A percentile compares a stretch with the other conserved stretches of the same genome.
Evolutionary conservation across 495 filamentous ascomycete species (phyloP).

Genomic region (Neurospora terricola): DNA sequence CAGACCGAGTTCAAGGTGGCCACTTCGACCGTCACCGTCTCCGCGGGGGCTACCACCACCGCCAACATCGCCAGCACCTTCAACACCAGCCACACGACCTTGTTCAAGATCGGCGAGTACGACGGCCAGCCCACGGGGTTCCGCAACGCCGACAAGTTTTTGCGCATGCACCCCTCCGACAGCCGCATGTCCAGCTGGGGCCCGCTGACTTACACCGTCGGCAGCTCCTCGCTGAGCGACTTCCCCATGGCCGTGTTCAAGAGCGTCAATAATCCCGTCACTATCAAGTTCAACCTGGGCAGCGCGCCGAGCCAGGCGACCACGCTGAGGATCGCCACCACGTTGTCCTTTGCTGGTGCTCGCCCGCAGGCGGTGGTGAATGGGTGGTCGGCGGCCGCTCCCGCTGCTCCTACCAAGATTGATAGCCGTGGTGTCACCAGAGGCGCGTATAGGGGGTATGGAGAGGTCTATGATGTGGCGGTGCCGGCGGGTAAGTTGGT

Average conservation of each 20-base stretch:
- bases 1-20: conserved; percentile 52
- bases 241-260: conserved; percentile 63
- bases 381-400: conserved; percentile 34
- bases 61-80: conserved; percentile 43
- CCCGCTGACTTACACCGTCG: conserved; percentile 49
- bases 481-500: conserved; percentile 48
- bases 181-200: conserved; percentile 50
- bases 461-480: conserved; percentile 50
- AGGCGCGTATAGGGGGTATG: conserved; percentile 51
- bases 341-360: conserved; percentile 48
- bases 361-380: conserved; percentile 43
- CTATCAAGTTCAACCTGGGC: conserved; percentile 48
- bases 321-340: conserved; percentile 55
- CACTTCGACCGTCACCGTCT: conserved; percentile 41
- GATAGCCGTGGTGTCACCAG: conserved; percentile 55
- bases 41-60: conserved; percentile 41
- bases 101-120: conserved; percentile 56
- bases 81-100: conserved; percentile 28
- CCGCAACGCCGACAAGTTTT: conserved; percentile 54
- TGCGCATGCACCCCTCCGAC: conserved; percentile 58
- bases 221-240: conserved; percentile 34
- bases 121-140: conserved; percentile 57
- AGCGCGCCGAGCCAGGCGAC: conserved; percentile 37
- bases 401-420: conserved; percentile 50
- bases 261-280: conserved; percentile 49